Evolutionary conservation across 2,329 filamentous ascomycete species (phyloP), one percentile per base, ranked within the genome.

Genomic region (Trichophyton equinum): DNA sequence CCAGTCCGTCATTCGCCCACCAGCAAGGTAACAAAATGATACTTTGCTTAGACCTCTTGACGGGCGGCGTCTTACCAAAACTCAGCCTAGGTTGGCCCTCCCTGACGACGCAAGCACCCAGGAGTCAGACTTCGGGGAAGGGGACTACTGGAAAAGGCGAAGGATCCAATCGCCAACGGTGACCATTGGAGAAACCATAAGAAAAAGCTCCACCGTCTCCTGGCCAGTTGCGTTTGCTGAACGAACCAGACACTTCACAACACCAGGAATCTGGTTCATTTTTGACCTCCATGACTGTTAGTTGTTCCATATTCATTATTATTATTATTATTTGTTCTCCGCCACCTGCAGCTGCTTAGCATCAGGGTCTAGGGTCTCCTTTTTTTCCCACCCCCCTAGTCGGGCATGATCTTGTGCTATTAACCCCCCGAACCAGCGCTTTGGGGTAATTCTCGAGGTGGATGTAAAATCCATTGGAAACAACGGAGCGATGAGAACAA

Each of bases 11-110:
- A 55, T 55, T 55, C 51, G 27, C 51, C 51, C 51, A 15, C 25
- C 25, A 30, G 13, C 33, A 38, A 38, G 4, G 11, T 38, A 51
- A 51, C 22, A n/a, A 36, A 18, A n/a, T 6, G 3, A 47, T 47
- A 55, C 27, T 36, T 33, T 18, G 27, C 30, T 33, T 33, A n/a
- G 27, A 55, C 51, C 20, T 55, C 51, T 55, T 11, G 51, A 55
- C 51, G 18, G 18, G 18, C 18, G 51, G 51, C 51, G 51, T 55
- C 51, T 55, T 38, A 55, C 51, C 51, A 55, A 55, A 55, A n/a
- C 51, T 55, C 27, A 55, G 51, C 25, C 51, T 27, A n/a, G 27
- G 51, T 20, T 15, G 30, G 8, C 27, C 33, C 27, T n/a, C 49
- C 22, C n/a, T 33, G 49, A 53, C 4, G 30, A 55, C 27, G 27